A percentile compares a stretch with the other conserved stretches of the same genome.
These are phyloP conservation scores for Pyrus bretschneideri DNA, from an alignment of 306 rosid genomes.

Conservation along the genomic window DNA sequence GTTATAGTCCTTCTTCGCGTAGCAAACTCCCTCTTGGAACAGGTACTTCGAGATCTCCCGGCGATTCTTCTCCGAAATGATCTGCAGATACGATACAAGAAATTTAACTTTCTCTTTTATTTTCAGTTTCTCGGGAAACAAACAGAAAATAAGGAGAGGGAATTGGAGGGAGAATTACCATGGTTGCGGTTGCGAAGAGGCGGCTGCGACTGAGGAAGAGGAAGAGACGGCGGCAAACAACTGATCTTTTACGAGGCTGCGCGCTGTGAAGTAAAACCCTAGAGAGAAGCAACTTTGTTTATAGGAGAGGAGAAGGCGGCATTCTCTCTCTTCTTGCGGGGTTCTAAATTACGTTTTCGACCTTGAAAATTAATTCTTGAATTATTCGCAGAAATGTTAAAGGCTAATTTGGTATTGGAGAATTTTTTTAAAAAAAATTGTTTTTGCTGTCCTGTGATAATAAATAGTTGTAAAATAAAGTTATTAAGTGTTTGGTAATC, in stretches of 20 bases:
- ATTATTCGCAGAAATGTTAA: too few species aligned
- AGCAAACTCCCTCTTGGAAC: constrained; percentile 64
- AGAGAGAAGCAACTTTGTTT: background rate
- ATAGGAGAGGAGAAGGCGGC: background rate
- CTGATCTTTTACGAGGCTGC: background rate
- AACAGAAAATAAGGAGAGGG: background rate
- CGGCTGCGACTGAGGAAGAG: background rate
- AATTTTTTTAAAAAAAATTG: too few species aligned
- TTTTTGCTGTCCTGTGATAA: fast-evolving
- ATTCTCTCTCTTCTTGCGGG: too few species aligned
- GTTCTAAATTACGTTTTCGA: background rate
- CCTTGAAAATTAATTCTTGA: background rate
- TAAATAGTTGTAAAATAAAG: too few species aligned
- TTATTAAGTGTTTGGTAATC: too few species aligned
- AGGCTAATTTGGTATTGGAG: too few species aligned
- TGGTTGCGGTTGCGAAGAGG: constrained; percentile 10
- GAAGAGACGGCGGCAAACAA: background rate
- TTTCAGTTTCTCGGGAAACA: background rate
- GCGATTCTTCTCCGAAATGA: constrained; percentile 48
- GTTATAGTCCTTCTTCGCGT: constrained; percentile 64
- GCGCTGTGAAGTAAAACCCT: background rate
- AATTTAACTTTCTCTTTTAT: background rate
- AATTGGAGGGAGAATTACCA: constrained; percentile 6
- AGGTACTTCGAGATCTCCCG: constrained; percentile 56
- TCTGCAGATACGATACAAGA: constrained; percentile 10